Evolutionary conservation across 1,139 yeast species (phyloP).

Genomic region (Zygoascus meyerae): DNA sequence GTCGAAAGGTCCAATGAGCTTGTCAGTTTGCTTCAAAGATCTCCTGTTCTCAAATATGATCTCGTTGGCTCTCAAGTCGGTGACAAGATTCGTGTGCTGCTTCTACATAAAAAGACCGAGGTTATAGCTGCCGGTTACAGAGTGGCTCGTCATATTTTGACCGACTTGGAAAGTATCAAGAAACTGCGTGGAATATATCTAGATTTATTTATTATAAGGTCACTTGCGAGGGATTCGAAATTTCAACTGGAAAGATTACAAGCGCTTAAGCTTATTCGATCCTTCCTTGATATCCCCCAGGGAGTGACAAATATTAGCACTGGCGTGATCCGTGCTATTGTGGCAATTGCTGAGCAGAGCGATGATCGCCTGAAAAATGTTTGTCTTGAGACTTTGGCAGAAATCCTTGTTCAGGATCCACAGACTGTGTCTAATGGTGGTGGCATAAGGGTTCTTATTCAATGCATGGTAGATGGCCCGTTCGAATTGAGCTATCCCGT

Average conservation of each 20-base stretch:
- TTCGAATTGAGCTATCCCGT: slow-evolving; percentile 52
- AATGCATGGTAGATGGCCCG: slow-evolving; percentile 58
- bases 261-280: slow-evolving; percentile 66
- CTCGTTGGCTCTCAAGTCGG: slow-evolving; percentile 59
- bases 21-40: slow-evolving; percentile 48
- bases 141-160: slow-evolving; percentile 58
- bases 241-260: slow-evolving; percentile 65
- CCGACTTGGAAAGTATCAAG: slow-evolving; percentile 47
- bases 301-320: slow-evolving; percentile 55
- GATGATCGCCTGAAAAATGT: slow-evolving; percentile 53
- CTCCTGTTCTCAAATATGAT: slow-evolving; percentile 62
- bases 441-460: slow-evolving; percentile 57
- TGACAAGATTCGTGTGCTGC: slow-evolving; percentile 52
- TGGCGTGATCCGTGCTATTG: slow-evolving; percentile 66
- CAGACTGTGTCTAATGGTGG: slow-evolving; percentile 55
- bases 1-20: slow-evolving; percentile 60
- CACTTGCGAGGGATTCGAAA: slow-evolving; percentile 53
- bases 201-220: slow-evolving; percentile 57
- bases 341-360: slow-evolving; percentile 60
- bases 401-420: slow-evolving; percentile 58
- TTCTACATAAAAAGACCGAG: slow-evolving; percentile 53
- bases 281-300: slow-evolving; percentile 50
- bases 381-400: slow-evolving; percentile 67
- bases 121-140: slow-evolving; percentile 74
- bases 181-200: slow-evolving; percentile 44